These are phyloP conservation scores for Clarireedia homoeocarpa DNA, from an alignment of 2,329 filamentous ascomycete species.

Conservation along the genomic window DNA sequence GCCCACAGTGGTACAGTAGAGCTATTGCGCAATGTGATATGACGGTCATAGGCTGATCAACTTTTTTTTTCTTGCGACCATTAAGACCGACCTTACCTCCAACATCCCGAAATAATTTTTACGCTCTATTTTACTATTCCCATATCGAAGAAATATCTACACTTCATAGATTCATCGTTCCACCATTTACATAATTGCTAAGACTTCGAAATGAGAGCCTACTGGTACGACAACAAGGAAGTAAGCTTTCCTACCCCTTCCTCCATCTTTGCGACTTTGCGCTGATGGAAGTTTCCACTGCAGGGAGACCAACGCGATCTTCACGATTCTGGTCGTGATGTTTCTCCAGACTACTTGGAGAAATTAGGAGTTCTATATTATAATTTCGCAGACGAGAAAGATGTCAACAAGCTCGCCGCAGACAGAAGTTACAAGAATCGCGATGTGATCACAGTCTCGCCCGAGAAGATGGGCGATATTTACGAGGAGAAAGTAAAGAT, in stretches of 20 bases:
- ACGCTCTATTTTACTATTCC: too few species aligned
- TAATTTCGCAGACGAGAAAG: conserved; percentile 52
- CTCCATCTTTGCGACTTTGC: conserved; percentile 7
- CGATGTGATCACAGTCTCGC: conserved; percentile 86
- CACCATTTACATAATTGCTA: neutral
- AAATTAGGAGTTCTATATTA: conserved; percentile 76
- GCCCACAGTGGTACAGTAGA: too few species aligned
- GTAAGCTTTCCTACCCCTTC: conserved; percentile 34
- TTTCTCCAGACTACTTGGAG: conserved; percentile 58
- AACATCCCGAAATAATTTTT: too few species aligned
- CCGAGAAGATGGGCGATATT: conserved; percentile 70
- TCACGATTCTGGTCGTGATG: conserved; percentile 73
- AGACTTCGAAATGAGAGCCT: conserved; percentile 53
- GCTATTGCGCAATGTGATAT: too few species aligned
- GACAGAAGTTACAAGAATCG: conserved; percentile 86
- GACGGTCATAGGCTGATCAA: too few species aligned
- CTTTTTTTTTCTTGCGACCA: too few species aligned
- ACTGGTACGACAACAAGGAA: conserved; percentile 61
- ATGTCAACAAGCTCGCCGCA: conserved; percentile 66
- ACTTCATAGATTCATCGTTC: neutral
- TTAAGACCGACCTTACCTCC: too few species aligned
- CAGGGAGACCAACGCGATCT: conserved; percentile 89
- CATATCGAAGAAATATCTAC: neutral
- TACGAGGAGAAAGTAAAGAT: conserved; percentile 92
- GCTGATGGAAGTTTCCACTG: conserved; percentile 4